Base-by-base conservation (phyloP, 176 grass and related monocot genomes). In the Triticum monococcum region DNA sequence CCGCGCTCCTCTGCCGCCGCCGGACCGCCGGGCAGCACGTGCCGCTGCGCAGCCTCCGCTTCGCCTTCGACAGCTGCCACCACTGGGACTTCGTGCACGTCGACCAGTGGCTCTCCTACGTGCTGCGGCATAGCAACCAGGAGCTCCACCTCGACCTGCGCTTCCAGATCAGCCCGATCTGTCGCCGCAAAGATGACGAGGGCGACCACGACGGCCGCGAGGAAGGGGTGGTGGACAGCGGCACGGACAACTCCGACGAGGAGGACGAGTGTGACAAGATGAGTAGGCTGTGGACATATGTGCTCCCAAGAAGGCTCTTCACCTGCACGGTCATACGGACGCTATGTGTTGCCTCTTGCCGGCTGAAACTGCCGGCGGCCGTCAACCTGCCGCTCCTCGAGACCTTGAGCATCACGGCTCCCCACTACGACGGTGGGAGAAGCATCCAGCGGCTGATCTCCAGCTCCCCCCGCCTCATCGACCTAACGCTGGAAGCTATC, bases 141-240 rank as follows among this genome's bases (percentile, higher is more conserved):
- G 75, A 77, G 75, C 75, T 78, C 48, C 48, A 26, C 67, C 31
- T 83, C 4, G 81, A 60, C n/a, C 67, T 72, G 66, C 32, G 81
- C 50, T 56, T 72, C 12, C 10, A 0, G 10, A n/a, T 72, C 2
- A 11, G 37, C 69, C 5, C 11, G 0, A 40, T 72, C 68, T 72
- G 20, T 33, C 0, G 4, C 16, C 7, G 17, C 64, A 16, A 50
- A 14, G 14, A 33, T 3, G 1, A 18, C 1, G 26, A 20, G 5
- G 31, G 33, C 28, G 0, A 32, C 17, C 6, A 68, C 2, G 13
- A 30, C 14, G 5, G 7, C 31, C 28, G 14, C 16, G 3, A 37
- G 33, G 4, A 22, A 70, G 8, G 2, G 40, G 70, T 25, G 37
- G 38, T 46, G 40, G 40, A 74, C 6, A 26, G 23, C 38, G 38